Conservation (phyloP, 2,329 filamentous ascomycete species). For the Pestalotiopsis sp. region DNA sequence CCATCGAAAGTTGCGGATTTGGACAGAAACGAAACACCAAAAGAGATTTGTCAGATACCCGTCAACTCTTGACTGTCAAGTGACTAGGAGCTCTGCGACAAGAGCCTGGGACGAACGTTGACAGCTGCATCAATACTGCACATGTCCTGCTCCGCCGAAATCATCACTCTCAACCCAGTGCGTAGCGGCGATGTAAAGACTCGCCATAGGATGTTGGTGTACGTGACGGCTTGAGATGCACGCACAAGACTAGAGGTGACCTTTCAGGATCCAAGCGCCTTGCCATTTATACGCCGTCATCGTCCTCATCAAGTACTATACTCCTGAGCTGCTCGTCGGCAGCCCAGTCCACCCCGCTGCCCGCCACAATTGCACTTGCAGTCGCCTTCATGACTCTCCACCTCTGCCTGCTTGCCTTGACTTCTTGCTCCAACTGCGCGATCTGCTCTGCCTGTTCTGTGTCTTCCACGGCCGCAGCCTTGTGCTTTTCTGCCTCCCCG, state of each 20-base stretch:
- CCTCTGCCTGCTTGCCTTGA: conserved; percentile 64
- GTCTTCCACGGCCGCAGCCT: conserved; percentile 52
- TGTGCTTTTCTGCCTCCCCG: conserved; percentile 54
- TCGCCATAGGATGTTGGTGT: too few species aligned
- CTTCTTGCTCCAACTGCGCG: conserved; percentile 56
- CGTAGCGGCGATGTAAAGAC: too few species aligned
- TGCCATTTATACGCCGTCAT: conserved; percentile 9
- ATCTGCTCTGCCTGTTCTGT: conserved; percentile 57
- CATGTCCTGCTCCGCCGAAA: too few species aligned
- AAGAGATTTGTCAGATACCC: too few species aligned
- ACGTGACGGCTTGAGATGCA: too few species aligned
- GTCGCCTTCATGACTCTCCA: conserved; percentile 79
- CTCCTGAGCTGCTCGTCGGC: conserved; percentile 67
- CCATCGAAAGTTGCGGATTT: not conserved
- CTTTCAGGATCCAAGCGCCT: not conserved
- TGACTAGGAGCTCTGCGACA: too few species aligned
- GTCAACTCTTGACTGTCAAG: too few species aligned
- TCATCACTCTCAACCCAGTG: too few species aligned
- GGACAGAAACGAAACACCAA: not conserved
- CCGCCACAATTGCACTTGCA: conserved; percentile 76
- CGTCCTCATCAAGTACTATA: conserved; percentile 67
- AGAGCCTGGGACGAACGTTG: too few species aligned
- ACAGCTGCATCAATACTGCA: too few species aligned
- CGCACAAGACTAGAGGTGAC: not conserved
- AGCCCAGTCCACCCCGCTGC: conserved; percentile 83